A percentile compares a stretch with the other conserved stretches of the same genome.
Evolutionary conservation across 176 grass and related monocot genomes (phyloP).

Genomic region (Triticum dicoccoides): DNA sequence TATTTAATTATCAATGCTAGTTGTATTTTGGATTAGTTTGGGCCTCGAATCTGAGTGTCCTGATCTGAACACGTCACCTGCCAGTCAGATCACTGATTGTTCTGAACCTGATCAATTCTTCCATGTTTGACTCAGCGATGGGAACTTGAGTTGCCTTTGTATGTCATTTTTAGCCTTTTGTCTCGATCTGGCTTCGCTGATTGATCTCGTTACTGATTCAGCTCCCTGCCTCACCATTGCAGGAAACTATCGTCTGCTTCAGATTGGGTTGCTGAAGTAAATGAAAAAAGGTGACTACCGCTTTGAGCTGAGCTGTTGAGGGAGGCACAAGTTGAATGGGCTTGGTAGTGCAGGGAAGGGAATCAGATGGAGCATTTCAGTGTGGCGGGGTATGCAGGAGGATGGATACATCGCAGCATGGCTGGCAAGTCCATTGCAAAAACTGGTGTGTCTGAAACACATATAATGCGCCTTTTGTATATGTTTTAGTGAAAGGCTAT

Average conservation of each 20-base stretch:
- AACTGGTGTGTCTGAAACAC: background rate
- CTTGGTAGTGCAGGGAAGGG: background rate
- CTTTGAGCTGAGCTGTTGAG: background rate
- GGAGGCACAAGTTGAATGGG: background rate
- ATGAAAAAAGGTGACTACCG: background rate
- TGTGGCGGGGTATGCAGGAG: background rate
- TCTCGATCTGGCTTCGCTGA: background rate
- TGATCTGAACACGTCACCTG: background rate
- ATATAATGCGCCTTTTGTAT: background rate
- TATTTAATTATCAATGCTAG: background rate
- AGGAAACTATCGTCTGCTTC: background rate
- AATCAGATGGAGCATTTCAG: background rate
- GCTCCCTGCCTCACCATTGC: background rate
- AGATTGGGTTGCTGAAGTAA: background rate
- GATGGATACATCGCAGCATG: background rate
- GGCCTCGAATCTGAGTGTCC: background rate
- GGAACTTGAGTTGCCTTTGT: background rate
- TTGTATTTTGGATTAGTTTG: background rate
- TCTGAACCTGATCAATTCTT: conserved; percentile 16
- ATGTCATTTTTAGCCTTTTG: background rate
- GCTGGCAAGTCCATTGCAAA: background rate
- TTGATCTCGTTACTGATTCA: background rate
- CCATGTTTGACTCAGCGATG: background rate
- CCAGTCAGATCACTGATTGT: background rate
- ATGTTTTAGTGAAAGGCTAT: background rate